Percentiles rank a stretch among this genome's conserved stretches.
These are phyloP conservation scores for Neofusicoccum umdonicola DNA, from an alignment of 2,329 filamentous ascomycete species.

Conservation along the genomic window DNA sequence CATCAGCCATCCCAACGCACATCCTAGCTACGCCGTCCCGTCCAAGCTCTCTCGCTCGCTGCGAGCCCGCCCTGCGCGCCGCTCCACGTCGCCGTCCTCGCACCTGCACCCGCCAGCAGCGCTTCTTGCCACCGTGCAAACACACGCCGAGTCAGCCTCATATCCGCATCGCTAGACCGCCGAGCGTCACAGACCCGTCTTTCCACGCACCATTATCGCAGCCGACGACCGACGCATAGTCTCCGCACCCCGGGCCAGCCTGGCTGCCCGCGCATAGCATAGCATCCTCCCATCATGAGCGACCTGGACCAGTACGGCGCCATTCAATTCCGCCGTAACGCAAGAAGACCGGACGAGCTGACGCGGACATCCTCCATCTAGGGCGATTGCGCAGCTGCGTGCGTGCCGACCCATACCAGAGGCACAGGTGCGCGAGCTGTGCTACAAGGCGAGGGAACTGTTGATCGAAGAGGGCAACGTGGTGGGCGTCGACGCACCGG, in stretches of 20 bases:
- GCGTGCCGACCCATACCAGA: conserved; percentile 96
- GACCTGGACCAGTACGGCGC: conserved; percentile 79
- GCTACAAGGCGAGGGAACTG: conserved; percentile 93
- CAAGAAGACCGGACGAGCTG: background rate
- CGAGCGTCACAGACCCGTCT: background rate
- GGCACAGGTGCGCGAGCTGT: conserved; percentile 90
- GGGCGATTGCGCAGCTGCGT: conserved; percentile 92
- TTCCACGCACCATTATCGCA: background rate
- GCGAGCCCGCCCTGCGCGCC: background rate
- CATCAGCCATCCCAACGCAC: background rate
- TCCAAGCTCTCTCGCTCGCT: background rate
- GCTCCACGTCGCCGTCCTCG: background rate
- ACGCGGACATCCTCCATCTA: conserved; percentile 36
- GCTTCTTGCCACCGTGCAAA: background rate
- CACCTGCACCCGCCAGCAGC: background rate
- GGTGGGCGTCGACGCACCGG: conserved; percentile 88
- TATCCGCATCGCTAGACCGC: background rate
- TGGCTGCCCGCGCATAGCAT: background rate
- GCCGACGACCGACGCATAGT: background rate
- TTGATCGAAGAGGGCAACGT: conserved; percentile 98
- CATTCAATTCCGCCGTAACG: background rate
- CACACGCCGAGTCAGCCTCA: background rate
- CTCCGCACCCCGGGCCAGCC: background rate
- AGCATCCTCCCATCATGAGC: conserved; percentile 63
- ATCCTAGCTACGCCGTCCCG: background rate